Conservation (phyloP, 805 yeast species). For the Ogataea henricii region DNA sequence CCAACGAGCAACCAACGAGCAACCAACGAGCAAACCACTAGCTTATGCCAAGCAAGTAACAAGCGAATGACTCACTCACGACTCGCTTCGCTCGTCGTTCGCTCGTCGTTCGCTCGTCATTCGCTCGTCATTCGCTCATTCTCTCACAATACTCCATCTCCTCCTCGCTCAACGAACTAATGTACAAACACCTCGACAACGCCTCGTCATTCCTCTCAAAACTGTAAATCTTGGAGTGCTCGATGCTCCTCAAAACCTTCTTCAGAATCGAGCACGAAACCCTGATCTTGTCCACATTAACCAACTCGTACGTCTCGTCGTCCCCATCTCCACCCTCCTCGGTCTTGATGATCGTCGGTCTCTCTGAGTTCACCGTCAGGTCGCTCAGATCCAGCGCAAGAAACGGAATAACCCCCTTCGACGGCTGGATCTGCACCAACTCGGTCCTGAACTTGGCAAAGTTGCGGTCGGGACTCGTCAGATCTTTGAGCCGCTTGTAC, state of each 20-base stretch:
- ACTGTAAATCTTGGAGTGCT: constrained; percentile 75
- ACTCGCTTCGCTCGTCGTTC: not conserved
- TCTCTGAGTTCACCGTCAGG: constrained; percentile 69
- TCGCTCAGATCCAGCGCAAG: constrained; percentile 85
- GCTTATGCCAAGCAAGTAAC: no score
- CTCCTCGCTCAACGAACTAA: constrained; percentile 69
- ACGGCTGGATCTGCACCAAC: constrained; percentile 54
- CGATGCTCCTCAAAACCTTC: constrained; percentile 75
- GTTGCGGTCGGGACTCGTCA: constrained; percentile 75
- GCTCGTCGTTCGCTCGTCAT: not conserved
- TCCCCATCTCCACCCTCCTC: constrained; percentile 32
- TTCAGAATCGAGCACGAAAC: constrained; percentile 77
- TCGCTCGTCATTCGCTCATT: not conserved
- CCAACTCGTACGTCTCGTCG: constrained; percentile 41
- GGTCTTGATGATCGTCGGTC: constrained; percentile 47
- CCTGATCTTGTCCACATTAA: constrained; percentile 78
- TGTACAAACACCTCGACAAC: constrained; percentile 80
- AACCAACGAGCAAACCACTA: no score
- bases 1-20: not conserved
- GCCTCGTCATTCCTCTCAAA: constrained; percentile 60
- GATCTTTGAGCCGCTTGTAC: constrained; percentile 65
- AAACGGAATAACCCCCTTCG: constrained; percentile 86
- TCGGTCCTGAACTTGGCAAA: constrained; percentile 67
- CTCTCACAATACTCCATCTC: constrained; percentile 56
- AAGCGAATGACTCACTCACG: no score